Evolutionary conservation across 2,329 filamentous ascomycete genomes (phyloP).

Genomic region (Geosmithia morbida): DNA sequence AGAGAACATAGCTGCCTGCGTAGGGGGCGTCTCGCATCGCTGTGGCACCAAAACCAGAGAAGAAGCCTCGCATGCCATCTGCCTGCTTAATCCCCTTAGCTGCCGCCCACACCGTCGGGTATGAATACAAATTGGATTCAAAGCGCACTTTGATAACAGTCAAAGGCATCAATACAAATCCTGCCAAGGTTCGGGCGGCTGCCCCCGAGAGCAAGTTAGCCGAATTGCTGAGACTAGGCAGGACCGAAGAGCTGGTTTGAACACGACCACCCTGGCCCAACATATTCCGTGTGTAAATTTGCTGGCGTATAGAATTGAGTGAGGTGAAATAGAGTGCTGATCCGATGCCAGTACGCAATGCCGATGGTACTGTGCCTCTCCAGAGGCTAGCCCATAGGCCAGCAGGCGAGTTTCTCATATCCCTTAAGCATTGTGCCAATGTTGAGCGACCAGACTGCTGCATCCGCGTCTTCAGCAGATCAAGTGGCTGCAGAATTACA

Average conservation of each 20-base stretch:
- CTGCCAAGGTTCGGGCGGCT: conserved; percentile 69
- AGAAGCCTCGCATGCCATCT: conserved; percentile 74
- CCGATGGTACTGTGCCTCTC: conserved; percentile 84
- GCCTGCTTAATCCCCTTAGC: conserved; percentile 56
- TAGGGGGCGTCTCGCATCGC: conserved; percentile 92
- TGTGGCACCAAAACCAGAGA: conserved; percentile 86
- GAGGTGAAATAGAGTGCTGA: conserved; percentile 89
- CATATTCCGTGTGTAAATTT: conserved; percentile 19
- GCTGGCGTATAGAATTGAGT: conserved; percentile 69
- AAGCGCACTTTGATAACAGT: conserved; percentile 96
- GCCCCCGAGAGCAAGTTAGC: conserved; percentile 81
- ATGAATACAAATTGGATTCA: conserved; percentile 76
- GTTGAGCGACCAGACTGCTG: conserved; percentile 70
- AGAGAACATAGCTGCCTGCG: conserved; percentile 83
- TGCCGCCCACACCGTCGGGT: conserved; percentile 61
- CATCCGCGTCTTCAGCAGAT: conserved; percentile 90
- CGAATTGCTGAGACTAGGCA: conserved; percentile 70
- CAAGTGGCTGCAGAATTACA: conserved; percentile 82
- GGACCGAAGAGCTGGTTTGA: conserved; percentile 43
- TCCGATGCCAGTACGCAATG: conserved; percentile 84
- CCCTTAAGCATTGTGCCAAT: conserved; percentile 26
- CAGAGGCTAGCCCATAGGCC: conserved; percentile 58
- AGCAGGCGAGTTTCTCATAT: conserved; percentile 38
- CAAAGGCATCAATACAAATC: conserved; percentile 86
- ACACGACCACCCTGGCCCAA: conserved; percentile 9